Conservation (phyloP, 352 stramenopile genomes). For the Globisporangium emineosum region DNA sequence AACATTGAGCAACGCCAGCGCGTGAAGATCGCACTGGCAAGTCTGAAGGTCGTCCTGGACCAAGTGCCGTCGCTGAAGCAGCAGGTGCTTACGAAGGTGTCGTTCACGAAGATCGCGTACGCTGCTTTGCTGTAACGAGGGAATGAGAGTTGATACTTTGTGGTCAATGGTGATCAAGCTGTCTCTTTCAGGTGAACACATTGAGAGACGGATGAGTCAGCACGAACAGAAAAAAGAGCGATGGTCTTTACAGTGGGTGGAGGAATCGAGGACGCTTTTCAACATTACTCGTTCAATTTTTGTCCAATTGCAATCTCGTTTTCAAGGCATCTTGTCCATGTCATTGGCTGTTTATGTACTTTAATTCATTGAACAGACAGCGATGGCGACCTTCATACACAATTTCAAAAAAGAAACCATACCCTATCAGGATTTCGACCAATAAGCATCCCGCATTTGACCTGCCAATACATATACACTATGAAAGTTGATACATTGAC, state of each 20-base stretch:
- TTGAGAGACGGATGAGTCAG: neutral
- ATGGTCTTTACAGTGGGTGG: neutral
- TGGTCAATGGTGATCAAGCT: neutral
- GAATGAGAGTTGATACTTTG: neutral
- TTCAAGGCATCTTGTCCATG: no score
- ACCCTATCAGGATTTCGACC: no score
- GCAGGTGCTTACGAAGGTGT: slow-evolving; percentile 28
- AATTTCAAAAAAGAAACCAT: no score
- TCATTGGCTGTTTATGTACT: no score
- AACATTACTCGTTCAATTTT: no score
- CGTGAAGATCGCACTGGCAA: slow-evolving; percentile 15
- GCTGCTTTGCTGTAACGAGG: slow-evolving; percentile 29
- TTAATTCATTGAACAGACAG: no score
- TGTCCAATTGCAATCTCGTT: no score
- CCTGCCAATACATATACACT: no score
- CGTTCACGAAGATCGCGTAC: slow-evolving; percentile 8
- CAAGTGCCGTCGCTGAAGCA: slow-evolving; percentile 44
- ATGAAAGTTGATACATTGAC: no score
- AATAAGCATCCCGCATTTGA: no score
- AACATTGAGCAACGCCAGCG: slow-evolving; percentile 13
- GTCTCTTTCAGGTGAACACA: slow-evolving; percentile 1
- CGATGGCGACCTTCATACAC: no score
- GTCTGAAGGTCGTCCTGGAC: slow-evolving; percentile 27
- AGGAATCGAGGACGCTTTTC: no score
- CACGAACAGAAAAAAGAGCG: neutral